Conservation (phyloP, 2,329 filamentous ascomycete genomes). For the Penicillium sp. region DNA sequence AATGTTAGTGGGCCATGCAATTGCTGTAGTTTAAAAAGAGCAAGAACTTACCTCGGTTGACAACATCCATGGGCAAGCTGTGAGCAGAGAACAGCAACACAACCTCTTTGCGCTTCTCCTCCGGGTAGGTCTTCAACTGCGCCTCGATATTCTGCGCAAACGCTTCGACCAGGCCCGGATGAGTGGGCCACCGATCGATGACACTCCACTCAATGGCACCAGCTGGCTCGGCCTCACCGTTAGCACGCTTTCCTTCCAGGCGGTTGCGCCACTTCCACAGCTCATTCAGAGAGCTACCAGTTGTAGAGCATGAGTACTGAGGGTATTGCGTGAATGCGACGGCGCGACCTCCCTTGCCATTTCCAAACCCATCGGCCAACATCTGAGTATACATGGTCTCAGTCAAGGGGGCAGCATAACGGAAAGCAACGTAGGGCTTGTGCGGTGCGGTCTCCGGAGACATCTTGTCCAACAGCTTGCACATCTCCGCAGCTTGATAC, state of each 20-base stretch:
- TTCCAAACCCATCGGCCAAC: conserved; percentile 85
- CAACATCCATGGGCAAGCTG: conserved; percentile 93
- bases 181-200: conserved; percentile 96
- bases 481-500: conserved; percentile 91
- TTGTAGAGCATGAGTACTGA: conserved; percentile 97
- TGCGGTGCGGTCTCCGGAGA: conserved; percentile 93
- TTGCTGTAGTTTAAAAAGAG: background rate
- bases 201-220: conserved; percentile 93
- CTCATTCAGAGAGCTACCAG: conserved; percentile 93
- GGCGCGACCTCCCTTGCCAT: conserved; percentile 85
- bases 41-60: conserved; percentile 72
- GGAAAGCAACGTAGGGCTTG: conserved; percentile 96
- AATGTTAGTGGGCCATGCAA: conserved; percentile 3
- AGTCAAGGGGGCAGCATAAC: conserved; percentile 89
- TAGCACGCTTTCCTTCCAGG: conserved; percentile 73
- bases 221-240: conserved; percentile 53
- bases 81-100: conserved; percentile 93
- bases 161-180: conserved; percentile 84
- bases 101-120: conserved; percentile 75
- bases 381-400: conserved; percentile 88
- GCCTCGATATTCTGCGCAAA: conserved; percentile 91
- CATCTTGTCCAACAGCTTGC: conserved; percentile 88
- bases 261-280: conserved; percentile 93
- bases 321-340: conserved; percentile 98
- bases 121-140: conserved; percentile 79